phyloP scores from a whole-genome alignment of 108 stramenopile genomes.

The Discostella pseudostelligera region DNA sequence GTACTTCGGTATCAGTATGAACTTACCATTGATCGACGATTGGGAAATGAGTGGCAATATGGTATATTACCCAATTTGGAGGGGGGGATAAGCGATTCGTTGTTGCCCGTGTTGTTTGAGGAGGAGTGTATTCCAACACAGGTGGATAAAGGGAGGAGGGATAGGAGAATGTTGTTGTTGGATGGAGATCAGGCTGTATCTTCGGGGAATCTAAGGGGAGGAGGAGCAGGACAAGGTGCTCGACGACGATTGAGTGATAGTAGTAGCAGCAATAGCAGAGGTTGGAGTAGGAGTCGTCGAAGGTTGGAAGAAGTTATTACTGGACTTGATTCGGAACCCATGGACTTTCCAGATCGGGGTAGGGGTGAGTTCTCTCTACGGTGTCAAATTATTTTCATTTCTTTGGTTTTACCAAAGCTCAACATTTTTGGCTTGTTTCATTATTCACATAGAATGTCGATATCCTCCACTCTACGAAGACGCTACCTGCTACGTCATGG shows the following conservation, averaged over 20 bases:
- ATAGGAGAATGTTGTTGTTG: neutral
- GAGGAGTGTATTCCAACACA: slow-evolving; percentile 20
- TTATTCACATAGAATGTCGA: slow-evolving; percentile 28
- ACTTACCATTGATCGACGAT: slow-evolving; percentile 13
- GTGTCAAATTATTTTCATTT: no score
- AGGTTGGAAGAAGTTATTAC: slow-evolving; percentile 19
- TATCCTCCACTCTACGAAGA: slow-evolving; percentile 5
- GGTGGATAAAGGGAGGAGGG: neutral
- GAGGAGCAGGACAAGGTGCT: neutral
- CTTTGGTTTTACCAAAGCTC: no score
- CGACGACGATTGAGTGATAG: neutral
- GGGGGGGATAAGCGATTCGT: slow-evolving; percentile 4
- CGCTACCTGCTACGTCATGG: slow-evolving; percentile 28
- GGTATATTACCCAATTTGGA: slow-evolving; percentile 27
- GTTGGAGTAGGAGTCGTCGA: no score
- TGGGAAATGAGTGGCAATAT: slow-evolving; percentile 2
- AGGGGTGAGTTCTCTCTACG: slow-evolving; percentile 21
- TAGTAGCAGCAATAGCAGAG: neutral
- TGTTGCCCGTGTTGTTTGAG: slow-evolving; percentile 23
- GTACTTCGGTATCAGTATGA: slow-evolving; percentile 26
- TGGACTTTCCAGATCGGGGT: slow-evolving; percentile 28
- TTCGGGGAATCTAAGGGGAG: neutral
- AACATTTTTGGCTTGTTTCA: no score
- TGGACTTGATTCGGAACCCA: slow-evolving; percentile 25
- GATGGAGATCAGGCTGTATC: no score